Base-by-base conservation (phyloP, 2,329 filamentous ascomycete species). In the Alternaria sp. region DNA sequence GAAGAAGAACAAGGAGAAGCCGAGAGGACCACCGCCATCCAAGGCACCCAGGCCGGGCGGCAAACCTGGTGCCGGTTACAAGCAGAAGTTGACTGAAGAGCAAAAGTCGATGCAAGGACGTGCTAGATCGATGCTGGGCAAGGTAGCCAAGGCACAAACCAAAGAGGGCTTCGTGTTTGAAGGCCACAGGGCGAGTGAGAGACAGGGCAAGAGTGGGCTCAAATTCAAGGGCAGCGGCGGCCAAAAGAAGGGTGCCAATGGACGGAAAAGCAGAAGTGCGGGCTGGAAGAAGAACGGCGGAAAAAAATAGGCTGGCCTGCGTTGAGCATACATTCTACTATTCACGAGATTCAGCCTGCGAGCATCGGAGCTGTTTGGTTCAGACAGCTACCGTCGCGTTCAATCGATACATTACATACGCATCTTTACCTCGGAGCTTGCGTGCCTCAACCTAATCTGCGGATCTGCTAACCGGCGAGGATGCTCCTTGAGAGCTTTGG, bases 111-210 rank as follows among this genome's bases (percentile, higher is more conserved):
- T 88, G 69, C 87, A 89, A 60, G 92, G 92, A n/a, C 88, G 93
- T 62, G 90, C 91, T 3, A 84, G 86, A 51, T 93, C 91, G 73
- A 86, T 96, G 47, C 84, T 96, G 50, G 93, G 93, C 49, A 88
- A 88, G 65, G 87, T 90, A 18, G 89, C 87, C 55, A 89, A 89
- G 41, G 81, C 84, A 66, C 86, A 88, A 80, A 85, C 86, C 1
- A 90, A 90, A 0, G 90, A 94, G 79, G 84, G 85, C 15, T 87
- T 94, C 66, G 87, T 94, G n/a, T 94, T 95, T 72, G 93, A 96
- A 78, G 93, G 93, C 0, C 89, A 90, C 67, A 86, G 93, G 58
- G 92, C 92, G 10, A 92, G 87, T 58, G 82, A 86, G 30, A 90
- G 85, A 61, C 88, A 90, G 64, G 90, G 87, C 5, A 89, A 85